A percentile compares a stretch with the other conserved stretches of the same genome.
These are phyloP conservation scores for Phyllosticta paracitricarpa DNA, from an alignment of 2,329 filamentous ascomycete genomes.

Conservation along the genomic window DNA sequence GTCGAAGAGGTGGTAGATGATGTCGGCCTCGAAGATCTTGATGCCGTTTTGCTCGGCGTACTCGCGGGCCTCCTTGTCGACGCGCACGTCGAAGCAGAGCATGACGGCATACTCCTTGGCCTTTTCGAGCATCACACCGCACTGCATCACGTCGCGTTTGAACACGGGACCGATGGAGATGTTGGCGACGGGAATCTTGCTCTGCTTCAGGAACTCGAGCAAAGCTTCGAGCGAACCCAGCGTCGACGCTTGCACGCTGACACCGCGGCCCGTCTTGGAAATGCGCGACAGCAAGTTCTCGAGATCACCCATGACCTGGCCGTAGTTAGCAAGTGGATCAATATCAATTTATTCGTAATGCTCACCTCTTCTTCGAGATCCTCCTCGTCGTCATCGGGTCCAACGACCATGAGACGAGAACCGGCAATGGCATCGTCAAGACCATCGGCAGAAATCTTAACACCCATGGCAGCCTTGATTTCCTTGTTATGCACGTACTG, in stretches of 20 bases:
- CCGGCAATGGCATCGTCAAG: constrained; percentile 94
- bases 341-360: not conserved
- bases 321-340: not conserved
- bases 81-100: constrained; percentile 99
- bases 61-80: constrained; percentile 86
- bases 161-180: constrained; percentile 96
- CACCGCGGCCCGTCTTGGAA: constrained; percentile 84
- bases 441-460: constrained; percentile 95
- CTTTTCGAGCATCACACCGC: constrained; percentile 91
- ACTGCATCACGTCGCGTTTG: constrained; percentile 95
- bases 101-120: constrained; percentile 93
- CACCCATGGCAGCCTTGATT: constrained; percentile 94
- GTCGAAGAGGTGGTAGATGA: constrained; percentile 98
- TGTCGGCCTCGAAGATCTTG: constrained; percentile 97
- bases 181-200: constrained; percentile 95
- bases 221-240: constrained; percentile 93
- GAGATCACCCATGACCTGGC: constrained; percentile 74
- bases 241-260: constrained; percentile 93
- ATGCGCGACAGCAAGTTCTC: constrained; percentile 85
- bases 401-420: constrained; percentile 86
- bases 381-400: constrained; percentile 90
- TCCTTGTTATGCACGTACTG: constrained; percentile 98
- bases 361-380: constrained; percentile 78
- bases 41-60: constrained; percentile 92
- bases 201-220: constrained; percentile 88